Evolutionary conservation across 768 basidiomycete genomes (phyloP), one percentile per base, ranked within the genome.

Genomic region (Hypsizygus marmoreus): DNA sequence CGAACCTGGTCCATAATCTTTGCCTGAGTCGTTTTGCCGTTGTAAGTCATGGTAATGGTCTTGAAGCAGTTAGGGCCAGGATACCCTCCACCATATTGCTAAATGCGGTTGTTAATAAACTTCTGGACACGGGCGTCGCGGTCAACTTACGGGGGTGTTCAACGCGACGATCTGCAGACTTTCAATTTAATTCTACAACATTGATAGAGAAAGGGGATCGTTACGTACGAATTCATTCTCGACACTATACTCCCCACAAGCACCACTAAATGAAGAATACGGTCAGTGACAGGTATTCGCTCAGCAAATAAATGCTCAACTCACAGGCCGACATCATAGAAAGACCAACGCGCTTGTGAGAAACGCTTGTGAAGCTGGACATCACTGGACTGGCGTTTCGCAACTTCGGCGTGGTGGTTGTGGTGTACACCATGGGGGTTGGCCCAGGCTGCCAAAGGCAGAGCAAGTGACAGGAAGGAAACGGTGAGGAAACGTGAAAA

Each of bases 1-100:
- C 60, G 16, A 39, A 83, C 85, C 80, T 76, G 64, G 62, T 91
- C 88, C 67, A 74, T 72, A 56, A 91, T 79, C 1, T 52, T 63
- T 4, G 88, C 88, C 1, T 43, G 44, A 9, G 81, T 68, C 1
- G 78, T 77, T 60, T 80, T 82, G 46, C 87, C 87, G 28, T 72
- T 70, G 56, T 73, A 81, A 4, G 69, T 66, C 65, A 92, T 82
- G 8, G 75, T 77, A 53, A 92, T 84, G 14, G 52, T 56, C 58
- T 77, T 66, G 59, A 76, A 77, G 64, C 90, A 92, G 29, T 80
- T 40, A 16, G 81, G 79, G 1, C 85, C 80, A 4, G 88, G 86
- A 62, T 80, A 86, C 5, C 76, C 75, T 30, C 47, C 48, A 11
- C 84, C 84, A 55, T 66, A 88, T 68, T 84, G 75, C 59, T 74